phyloP scores from a whole-genome alignment of 306 rosid species.

The Rosa multiflora region DNA sequence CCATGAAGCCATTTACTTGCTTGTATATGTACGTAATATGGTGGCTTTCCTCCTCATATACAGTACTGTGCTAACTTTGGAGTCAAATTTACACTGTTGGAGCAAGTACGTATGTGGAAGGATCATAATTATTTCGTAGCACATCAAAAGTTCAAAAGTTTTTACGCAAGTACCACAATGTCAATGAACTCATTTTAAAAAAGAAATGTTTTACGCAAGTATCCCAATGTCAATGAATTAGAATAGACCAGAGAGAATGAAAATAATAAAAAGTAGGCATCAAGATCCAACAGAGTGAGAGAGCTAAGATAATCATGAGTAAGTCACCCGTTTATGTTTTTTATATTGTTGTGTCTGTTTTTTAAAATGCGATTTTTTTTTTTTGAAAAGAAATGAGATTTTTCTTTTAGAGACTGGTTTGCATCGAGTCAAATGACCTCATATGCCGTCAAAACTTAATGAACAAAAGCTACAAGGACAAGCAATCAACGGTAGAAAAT shows the following conservation, averaged over 20 bases:
- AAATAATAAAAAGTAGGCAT: neutral
- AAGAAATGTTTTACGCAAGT: neutral
- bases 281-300: neutral
- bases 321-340: no score
- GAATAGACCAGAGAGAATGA: neutral
- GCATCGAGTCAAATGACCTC: no score
- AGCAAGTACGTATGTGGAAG: neutral
- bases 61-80: constrained; percentile 1
- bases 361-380: no score
- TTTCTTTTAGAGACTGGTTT: no score
- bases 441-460: no score
- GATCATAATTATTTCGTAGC: neutral
- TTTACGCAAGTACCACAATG: neutral
- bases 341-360: no score
- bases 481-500: no score
- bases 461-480: no score
- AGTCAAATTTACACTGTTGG: constrained; percentile 8
- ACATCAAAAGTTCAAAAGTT: neutral
- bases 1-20: neutral
- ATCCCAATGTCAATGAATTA: neutral
- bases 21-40: neutral
- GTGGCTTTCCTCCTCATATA: neutral
- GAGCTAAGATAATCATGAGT: neutral
- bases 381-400: no score
- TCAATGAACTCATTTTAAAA: neutral